These are phyloP conservation scores for Debaryomyces sp. DNA, from an alignment of 1,139 yeast genomes.

Conservation along the genomic window DNA sequence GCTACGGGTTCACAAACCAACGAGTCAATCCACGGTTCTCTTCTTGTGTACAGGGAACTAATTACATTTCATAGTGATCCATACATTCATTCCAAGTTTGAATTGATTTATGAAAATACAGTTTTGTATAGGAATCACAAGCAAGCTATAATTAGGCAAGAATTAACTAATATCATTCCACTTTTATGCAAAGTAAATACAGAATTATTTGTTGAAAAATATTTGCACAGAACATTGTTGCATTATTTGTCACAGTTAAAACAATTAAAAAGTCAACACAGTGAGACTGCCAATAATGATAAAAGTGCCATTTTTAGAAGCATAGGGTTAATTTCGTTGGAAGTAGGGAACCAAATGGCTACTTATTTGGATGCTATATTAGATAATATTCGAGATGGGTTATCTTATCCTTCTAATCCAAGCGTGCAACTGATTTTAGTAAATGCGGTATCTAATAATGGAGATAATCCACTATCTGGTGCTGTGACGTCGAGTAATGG, in stretches of 20 bases:
- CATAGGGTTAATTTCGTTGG: conserved; percentile 81
- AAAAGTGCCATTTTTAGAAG: conserved; percentile 78
- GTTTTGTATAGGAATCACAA: conserved; percentile 79
- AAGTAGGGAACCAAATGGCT: conserved; percentile 85
- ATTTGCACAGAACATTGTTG: conserved; percentile 77
- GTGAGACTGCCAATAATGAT: conserved; percentile 53
- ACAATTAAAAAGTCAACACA: conserved; percentile 55
- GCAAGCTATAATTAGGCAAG: conserved; percentile 74
- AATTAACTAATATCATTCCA: conserved; percentile 81
- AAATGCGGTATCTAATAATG: conserved; percentile 39
- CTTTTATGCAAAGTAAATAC: conserved; percentile 80
- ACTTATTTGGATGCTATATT: conserved; percentile 86
- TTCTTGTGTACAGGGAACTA: conserved; percentile 80
- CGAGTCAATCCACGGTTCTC: conserved; percentile 83
- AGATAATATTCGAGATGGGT: conserved; percentile 81
- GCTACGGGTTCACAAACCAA: conserved; percentile 36
- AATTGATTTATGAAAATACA: conserved; percentile 75
- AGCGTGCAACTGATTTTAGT: conserved; percentile 47
- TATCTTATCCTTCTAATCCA: conserved; percentile 50
- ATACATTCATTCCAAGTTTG: conserved; percentile 55
- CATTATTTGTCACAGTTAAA: conserved; percentile 80
- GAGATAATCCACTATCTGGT: conserved; percentile 17
- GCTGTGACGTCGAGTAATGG: conserved; percentile 5
- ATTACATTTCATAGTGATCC: conserved; percentile 68
- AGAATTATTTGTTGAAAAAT: conserved; percentile 74